These are phyloP conservation scores for Colletotrichum nymphaeae DNA, from an alignment of 2,329 filamentous ascomycete species.

Conservation along the genomic window DNA sequence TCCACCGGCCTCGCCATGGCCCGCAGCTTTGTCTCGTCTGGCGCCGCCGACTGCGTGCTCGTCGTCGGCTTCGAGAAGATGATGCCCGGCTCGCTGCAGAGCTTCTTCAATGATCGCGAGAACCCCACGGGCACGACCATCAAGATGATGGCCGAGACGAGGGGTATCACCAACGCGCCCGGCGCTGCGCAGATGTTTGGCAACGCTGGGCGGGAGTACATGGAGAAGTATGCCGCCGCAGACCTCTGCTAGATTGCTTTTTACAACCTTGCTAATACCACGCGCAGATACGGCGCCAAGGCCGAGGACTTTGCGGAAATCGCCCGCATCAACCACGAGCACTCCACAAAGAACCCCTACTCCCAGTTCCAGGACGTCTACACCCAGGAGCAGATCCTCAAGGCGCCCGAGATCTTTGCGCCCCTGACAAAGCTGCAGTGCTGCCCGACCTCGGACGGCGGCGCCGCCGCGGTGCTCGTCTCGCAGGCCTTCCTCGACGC, in stretches of 20 bases:
- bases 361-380: slow-evolving; percentile 97
- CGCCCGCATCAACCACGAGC: slow-evolving; percentile 89
- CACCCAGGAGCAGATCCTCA: slow-evolving; percentile 83
- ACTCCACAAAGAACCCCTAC: slow-evolving; percentile 94
- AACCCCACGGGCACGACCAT: slow-evolving; percentile 80
- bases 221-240: slow-evolving; percentile 75
- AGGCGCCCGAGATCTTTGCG: slow-evolving; percentile 81
- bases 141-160: slow-evolving; percentile 85
- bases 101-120: slow-evolving; percentile 85
- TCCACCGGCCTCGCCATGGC: slow-evolving; percentile 90
- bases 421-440: slow-evolving; percentile 98
- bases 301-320: slow-evolving; percentile 94
- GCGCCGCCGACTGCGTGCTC: slow-evolving; percentile 87
- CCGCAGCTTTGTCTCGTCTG: slow-evolving; percentile 81
- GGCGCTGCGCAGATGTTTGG: slow-evolving; percentile 94
- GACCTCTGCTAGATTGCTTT: too few relatives aligned
- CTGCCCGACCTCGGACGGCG: slow-evolving; percentile 95
- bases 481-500: slow-evolving; percentile 90
- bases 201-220: slow-evolving; percentile 93
- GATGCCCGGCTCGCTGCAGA: slow-evolving; percentile 88
- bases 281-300: slow-evolving; percentile 79
- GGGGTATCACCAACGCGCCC: slow-evolving; percentile 84
- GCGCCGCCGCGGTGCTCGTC: slow-evolving; percentile 88
- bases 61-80: slow-evolving; percentile 99
- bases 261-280: not conserved